Base-by-base conservation (phyloP, 768 basidiomycete genomes). In the Rhizopogon vinicolor region DNA sequence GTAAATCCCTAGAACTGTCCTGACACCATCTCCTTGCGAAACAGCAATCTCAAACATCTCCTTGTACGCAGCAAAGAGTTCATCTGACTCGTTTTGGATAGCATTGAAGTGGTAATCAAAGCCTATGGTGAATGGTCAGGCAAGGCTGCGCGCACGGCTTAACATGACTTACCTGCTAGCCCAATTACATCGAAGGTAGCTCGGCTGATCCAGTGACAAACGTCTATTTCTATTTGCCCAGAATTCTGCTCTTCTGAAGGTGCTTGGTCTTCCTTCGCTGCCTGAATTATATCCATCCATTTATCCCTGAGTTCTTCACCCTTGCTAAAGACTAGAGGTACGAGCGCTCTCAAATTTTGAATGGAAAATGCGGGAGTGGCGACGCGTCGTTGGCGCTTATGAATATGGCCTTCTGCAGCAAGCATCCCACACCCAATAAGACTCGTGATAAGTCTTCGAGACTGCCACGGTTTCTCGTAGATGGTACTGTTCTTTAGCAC, bases 111-210 rank as follows among this genome's bases (percentile, higher is more conserved):
- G 76, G 63, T 95, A 95, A 59, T 86, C 89, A 64, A 95, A 96
- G 2, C 88, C 91, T 91, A 50, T 6, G 44, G 10, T 19, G 18
- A 16, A 48, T 48, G 7, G 19, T 48, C 46, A 48, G 49, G 7
- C 22, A 41, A 33, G 10, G 16, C 16, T 31, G 12, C 13, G 5
- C 35, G 18, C 8, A 35, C 33, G 33, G 14, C 13, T 29, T 41
- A 44, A 54, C 22, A 7, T n/a, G 33, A 65, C 74, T 44, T 53
- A 90, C 89, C 90, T 41, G 93, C 90, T n/a, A 91, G 68, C 1
- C 93, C 94, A 61, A 97, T 93, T 43, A 95, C 86, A 67, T 96
- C 94, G 63, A 97, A 89, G 0, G 93, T 93, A 8, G 86, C 85
- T 42, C 91, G 79, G 59, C 85, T 88, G 35, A 94, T 70, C 87